Evolutionary conservation across 257 asterid genomes (phyloP).

Genomic region (Mentha longifolia): DNA sequence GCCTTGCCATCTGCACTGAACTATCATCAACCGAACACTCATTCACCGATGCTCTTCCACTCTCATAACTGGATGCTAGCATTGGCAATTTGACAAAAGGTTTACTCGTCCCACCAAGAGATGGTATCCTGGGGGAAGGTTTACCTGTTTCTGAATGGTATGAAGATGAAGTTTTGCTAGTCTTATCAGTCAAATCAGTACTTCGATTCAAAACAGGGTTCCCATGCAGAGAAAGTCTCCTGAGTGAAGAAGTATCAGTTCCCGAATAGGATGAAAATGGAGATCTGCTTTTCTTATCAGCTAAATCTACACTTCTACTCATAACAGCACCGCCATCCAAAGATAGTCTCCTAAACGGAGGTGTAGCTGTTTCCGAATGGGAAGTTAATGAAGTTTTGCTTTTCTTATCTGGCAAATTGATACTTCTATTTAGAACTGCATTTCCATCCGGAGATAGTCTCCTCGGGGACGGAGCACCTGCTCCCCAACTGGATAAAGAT

Average conservation of each 20-base stretch:
- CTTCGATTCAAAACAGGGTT: background rate
- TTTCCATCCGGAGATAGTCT: slow-evolving; percentile 65
- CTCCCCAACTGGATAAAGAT: slow-evolving; percentile 45
- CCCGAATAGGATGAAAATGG: slow-evolving; percentile 46
- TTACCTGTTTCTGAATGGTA: slow-evolving; percentile 42
- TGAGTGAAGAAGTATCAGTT: slow-evolving; percentile 44
- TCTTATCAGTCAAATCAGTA: slow-evolving; percentile 58
- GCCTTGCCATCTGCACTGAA: slow-evolving; percentile 43
- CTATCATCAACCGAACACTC: slow-evolving; percentile 56
- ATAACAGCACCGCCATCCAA: slow-evolving; percentile 45
- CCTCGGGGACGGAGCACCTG: slow-evolving; percentile 51
- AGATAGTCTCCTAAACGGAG: slow-evolving; percentile 66
- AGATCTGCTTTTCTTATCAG: slow-evolving; percentile 47
- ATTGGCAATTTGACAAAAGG: slow-evolving; percentile 59
- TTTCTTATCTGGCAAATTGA: slow-evolving; percentile 56
- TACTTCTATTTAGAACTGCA: slow-evolving; percentile 2
- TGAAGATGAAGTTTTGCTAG: slow-evolving; percentile 42
- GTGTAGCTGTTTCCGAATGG: slow-evolving; percentile 41
- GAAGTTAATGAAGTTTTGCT: slow-evolving; percentile 41
- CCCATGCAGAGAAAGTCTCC: slow-evolving; percentile 72
- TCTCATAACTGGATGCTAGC: slow-evolving; percentile 48
- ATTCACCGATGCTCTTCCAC: slow-evolving; percentile 36
- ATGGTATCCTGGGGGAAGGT: slow-evolving; percentile 63
- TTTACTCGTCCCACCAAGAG: slow-evolving; percentile 60
- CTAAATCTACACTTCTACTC: slow-evolving; percentile 45